Conservation (phyloP, 2,329 filamentous ascomycete genomes). For the Podosphaera fusca region DNA sequence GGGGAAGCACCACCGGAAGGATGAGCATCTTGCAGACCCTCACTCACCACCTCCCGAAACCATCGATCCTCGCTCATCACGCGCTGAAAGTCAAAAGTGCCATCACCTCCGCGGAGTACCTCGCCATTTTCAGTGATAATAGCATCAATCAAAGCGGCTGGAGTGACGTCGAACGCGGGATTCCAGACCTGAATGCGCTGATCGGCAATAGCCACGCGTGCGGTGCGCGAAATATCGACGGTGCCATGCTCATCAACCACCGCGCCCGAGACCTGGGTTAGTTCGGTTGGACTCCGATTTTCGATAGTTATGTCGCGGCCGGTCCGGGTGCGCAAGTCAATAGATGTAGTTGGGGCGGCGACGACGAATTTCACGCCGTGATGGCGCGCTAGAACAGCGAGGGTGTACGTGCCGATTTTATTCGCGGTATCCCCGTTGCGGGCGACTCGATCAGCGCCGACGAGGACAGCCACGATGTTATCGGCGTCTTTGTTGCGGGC, state of each 20-base stretch:
- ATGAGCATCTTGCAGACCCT: not conserved
- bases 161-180: slow-evolving; percentile 89
- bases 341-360: slow-evolving; percentile 80
- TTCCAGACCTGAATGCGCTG: slow-evolving; percentile 77
- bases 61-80: slow-evolving; percentile 19
- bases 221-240: slow-evolving; percentile 37
- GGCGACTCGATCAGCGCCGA: slow-evolving; percentile 85
- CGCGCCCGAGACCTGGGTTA: slow-evolving; percentile 67
- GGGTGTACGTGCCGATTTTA: slow-evolving; percentile 87
- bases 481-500: slow-evolving; percentile 32
- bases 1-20: not conserved
- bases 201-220: slow-evolving; percentile 58
- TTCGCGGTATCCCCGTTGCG: slow-evolving; percentile 96
- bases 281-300: slow-evolving; percentile 57
- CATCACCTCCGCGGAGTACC: slow-evolving; percentile 50
- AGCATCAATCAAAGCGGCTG: slow-evolving; percentile 68
- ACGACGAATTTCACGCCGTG: slow-evolving; percentile 90
- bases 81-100: slow-evolving; percentile 40
- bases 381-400: slow-evolving; percentile 71
- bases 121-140: slow-evolving; percentile 85
- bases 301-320: slow-evolving; percentile 76
- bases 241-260: slow-evolving; percentile 38
- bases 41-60: not conserved
- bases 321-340: slow-evolving; percentile 59
- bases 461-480: slow-evolving; percentile 67